Evolutionary conservation across 352 stramenopile genomes (phyloP).

Genomic region (Phytophthora tubulina): DNA sequence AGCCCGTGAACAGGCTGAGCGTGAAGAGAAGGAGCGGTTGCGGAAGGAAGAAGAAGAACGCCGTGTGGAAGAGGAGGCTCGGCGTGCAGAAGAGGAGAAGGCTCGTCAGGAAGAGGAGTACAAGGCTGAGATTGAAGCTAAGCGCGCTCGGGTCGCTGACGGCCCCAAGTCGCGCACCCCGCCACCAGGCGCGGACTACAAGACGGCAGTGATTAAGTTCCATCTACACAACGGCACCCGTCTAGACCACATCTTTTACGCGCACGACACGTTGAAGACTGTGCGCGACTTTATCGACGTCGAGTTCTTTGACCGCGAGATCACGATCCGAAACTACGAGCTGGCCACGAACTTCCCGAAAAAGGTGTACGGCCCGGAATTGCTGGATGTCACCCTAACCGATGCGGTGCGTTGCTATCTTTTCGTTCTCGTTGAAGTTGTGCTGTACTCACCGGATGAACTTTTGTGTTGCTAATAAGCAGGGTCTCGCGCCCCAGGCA

Average conservation of each 20-base stretch:
- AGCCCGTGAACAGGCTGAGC: constrained; percentile 55
- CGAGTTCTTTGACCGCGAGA: constrained; percentile 79
- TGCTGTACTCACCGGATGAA: constrained; percentile 3
- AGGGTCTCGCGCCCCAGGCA: constrained; percentile 79
- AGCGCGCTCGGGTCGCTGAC: constrained; percentile 57
- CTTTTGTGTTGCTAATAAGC: constrained; percentile 6
- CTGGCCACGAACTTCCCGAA: constrained; percentile 90
- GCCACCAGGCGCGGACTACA: constrained; percentile 62
- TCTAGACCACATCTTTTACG: constrained; percentile 84
- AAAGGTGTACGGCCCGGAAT: constrained; percentile 69
- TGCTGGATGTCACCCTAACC: constrained; percentile 69
- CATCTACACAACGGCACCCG: constrained; percentile 83
- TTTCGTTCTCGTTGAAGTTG: constrained; percentile 3
- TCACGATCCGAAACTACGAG: constrained; percentile 84
- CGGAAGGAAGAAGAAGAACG: constrained; percentile 52
- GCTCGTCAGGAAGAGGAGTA: constrained; percentile 44
- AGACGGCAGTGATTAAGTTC: constrained; percentile 83
- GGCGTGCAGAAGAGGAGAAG: constrained; percentile 38
- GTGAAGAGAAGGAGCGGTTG: constrained; percentile 50
- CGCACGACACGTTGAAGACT: constrained; percentile 78
- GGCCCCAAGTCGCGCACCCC: constrained; percentile 59
- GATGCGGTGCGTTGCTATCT: constrained; percentile 62
- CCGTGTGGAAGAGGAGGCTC: constrained; percentile 39
- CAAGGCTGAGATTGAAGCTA: constrained; percentile 62
- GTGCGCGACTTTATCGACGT: constrained; percentile 88